Evolutionary conservation across 1,139 yeast species (phyloP).

Genomic region (Kazachstania sp.): DNA sequence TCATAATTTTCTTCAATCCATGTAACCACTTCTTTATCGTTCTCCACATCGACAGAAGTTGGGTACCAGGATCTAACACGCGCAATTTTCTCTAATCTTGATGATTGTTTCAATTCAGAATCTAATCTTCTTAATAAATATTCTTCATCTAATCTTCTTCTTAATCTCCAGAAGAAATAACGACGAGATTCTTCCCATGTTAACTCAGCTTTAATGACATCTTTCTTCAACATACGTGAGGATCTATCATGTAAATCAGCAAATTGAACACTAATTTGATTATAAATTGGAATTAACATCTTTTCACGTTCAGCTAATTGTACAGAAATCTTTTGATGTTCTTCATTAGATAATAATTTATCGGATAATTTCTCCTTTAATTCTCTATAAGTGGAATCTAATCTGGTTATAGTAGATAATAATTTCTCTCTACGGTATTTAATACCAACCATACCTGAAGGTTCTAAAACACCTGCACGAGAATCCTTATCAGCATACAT

Average conservation of each 20-base stretch:
- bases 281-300: conserved; percentile 74
- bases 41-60: conserved; percentile 55
- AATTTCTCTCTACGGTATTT: conserved; percentile 92
- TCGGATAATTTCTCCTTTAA: conserved; percentile 53
- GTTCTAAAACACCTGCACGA: conserved; percentile 98
- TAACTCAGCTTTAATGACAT: conserved; percentile 74
- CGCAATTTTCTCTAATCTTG: conserved; percentile 74
- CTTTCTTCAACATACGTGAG: conserved; percentile 95
- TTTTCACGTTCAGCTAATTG: conserved; percentile 73
- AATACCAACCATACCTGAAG: conserved; percentile 98
- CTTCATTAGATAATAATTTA: conserved; percentile 49
- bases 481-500: conserved; percentile 96
- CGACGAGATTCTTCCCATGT: conserved; percentile 87
- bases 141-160: conserved; percentile 93
- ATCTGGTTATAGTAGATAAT: conserved; percentile 78
- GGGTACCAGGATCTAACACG: conserved; percentile 86
- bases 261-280: conserved; percentile 88
- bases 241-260: conserved; percentile 97
- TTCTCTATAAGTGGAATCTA: conserved; percentile 66
- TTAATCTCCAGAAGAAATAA: conserved; percentile 97
- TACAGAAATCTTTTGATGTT: conserved; percentile 54
- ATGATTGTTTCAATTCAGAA: conserved; percentile 51
- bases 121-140: conserved; percentile 70
- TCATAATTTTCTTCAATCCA: conserved; percentile 81
- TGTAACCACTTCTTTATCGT: conserved; percentile 70